Percentiles rank a stretch among this genome's conserved stretches.
phyloP scores from a whole-genome alignment of 2,329 filamentous ascomycete species.

The Thelonectria blattea region DNA sequence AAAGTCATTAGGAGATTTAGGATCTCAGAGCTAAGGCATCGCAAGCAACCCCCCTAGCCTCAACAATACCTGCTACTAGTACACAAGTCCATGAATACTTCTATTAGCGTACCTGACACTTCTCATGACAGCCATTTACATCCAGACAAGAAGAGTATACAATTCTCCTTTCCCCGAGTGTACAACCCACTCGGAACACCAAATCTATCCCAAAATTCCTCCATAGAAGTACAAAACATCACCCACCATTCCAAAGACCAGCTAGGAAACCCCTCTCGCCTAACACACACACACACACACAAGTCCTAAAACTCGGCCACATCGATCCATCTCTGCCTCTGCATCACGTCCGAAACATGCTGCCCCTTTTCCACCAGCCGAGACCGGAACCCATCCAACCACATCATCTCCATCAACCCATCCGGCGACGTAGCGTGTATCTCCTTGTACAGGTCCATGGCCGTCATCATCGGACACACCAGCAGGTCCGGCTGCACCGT shows the following conservation, averaged over 20 bases:
- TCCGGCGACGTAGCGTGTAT: constrained; percentile 48
- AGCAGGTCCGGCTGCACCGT: constrained; percentile 56
- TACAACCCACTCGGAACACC: background rate
- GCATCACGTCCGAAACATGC: constrained; percentile 47
- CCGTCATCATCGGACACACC: constrained; percentile 50
- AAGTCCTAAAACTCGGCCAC: constrained; percentile 38
- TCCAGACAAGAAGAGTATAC: background rate
- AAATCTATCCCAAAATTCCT: background rate
- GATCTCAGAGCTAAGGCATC: too few species aligned
- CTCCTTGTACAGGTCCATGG: constrained; percentile 50
- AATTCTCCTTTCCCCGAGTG: background rate
- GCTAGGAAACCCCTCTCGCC: background rate
- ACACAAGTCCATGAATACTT: too few species aligned
- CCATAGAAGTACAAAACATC: background rate
- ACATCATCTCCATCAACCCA: constrained; percentile 53
- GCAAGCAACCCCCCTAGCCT: too few species aligned
- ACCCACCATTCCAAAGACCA: background rate
- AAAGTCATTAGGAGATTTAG: too few species aligned
- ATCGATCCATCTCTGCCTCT: constrained; percentile 49
- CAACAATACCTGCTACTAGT: too few species aligned
- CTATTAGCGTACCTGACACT: too few species aligned
- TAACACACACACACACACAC: too few species aligned
- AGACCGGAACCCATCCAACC: constrained; percentile 53
- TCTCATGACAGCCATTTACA: background rate
- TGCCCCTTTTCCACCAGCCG: constrained; percentile 49